Conservation (phyloP, 352 stramenopile genomes). For the Phytophthora melonis region DNA sequence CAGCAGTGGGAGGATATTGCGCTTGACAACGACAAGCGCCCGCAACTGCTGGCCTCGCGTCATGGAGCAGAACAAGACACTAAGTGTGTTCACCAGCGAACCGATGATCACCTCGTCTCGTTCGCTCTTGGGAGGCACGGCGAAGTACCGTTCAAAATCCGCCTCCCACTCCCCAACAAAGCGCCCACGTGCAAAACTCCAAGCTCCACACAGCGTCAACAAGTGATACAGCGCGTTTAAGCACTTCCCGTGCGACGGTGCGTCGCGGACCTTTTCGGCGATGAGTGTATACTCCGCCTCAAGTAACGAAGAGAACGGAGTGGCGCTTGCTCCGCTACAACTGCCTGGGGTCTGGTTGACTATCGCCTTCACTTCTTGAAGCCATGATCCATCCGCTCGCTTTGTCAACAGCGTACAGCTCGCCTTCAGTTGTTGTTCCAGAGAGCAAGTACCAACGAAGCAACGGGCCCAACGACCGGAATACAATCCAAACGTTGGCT, state of each 20-base stretch:
- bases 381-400: slow-evolving; percentile 27
- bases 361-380: slow-evolving; percentile 28
- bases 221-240: slow-evolving; percentile 73
- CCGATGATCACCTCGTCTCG: slow-evolving; percentile 69
- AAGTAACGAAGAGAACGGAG: not conserved
- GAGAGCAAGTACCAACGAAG: slow-evolving; percentile 31
- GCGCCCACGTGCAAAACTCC: slow-evolving; percentile 23
- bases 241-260: slow-evolving; percentile 67
- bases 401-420: slow-evolving; percentile 19
- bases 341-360: slow-evolving; percentile 7
- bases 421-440: slow-evolving; percentile 29
- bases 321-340: slow-evolving; percentile 5
- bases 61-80: slow-evolving; percentile 49
- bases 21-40: slow-evolving; percentile 61
- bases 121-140: slow-evolving; percentile 47
- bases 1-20: slow-evolving; percentile 58
- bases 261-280: slow-evolving; percentile 40
- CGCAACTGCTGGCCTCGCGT: slow-evolving; percentile 49
- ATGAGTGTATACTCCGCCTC: slow-evolving; percentile 40
- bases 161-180: slow-evolving; percentile 53
- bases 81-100: slow-evolving; percentile 49
- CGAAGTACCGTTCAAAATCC: slow-evolving; percentile 58
- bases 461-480: slow-evolving; percentile 49
- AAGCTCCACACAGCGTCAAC: slow-evolving; percentile 46
- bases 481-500: slow-evolving; percentile 56